phyloP scores from a whole-genome alignment of 257 asterid genomes.

The Plectranthus barbatus region DNA sequence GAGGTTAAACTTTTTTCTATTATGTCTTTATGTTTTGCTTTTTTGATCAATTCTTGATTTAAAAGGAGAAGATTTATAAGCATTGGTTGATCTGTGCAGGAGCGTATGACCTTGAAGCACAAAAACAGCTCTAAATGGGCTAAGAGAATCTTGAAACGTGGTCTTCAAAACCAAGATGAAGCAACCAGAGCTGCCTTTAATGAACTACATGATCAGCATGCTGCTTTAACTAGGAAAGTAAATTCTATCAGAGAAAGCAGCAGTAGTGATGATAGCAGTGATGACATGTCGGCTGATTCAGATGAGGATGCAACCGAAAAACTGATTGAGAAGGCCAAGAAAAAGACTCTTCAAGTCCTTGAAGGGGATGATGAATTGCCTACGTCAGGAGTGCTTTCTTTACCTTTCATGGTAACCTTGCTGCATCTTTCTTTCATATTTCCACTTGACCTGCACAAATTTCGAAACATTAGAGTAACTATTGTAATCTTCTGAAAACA shows the following conservation, averaged over 20 bases:
- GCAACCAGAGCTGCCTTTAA: slow-evolving; percentile 76
- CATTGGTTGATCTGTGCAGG: slow-evolving; percentile 38
- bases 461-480: background rate
- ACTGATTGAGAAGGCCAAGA: slow-evolving; percentile 59
- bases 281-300: slow-evolving; percentile 44
- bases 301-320: slow-evolving; percentile 40
- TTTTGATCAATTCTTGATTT: background rate
- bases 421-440: slow-evolving; percentile 11
- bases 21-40: background rate
- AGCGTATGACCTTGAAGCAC: slow-evolving; percentile 82
- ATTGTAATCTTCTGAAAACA: background rate
- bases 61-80: background rate
- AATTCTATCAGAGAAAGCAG: slow-evolving; percentile 64
- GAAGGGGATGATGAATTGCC: slow-evolving; percentile 74
- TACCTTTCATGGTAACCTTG: slow-evolving; percentile 83
- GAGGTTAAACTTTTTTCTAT: slow-evolving; percentile 47
- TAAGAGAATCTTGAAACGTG: slow-evolving; percentile 64
- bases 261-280: slow-evolving; percentile 77
- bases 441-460: background rate
- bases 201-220: slow-evolving; percentile 76
- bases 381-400: slow-evolving; percentile 65
- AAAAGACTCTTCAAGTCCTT: slow-evolving; percentile 52
- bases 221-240: slow-evolving; percentile 71
- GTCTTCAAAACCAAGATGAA: slow-evolving; percentile 69
- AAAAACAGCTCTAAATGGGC: slow-evolving; percentile 86